These are phyloP conservation scores for Ophiocordyceps unilateralis DNA, from an alignment of 2,329 filamentous ascomycete species.

Conservation along the genomic window DNA sequence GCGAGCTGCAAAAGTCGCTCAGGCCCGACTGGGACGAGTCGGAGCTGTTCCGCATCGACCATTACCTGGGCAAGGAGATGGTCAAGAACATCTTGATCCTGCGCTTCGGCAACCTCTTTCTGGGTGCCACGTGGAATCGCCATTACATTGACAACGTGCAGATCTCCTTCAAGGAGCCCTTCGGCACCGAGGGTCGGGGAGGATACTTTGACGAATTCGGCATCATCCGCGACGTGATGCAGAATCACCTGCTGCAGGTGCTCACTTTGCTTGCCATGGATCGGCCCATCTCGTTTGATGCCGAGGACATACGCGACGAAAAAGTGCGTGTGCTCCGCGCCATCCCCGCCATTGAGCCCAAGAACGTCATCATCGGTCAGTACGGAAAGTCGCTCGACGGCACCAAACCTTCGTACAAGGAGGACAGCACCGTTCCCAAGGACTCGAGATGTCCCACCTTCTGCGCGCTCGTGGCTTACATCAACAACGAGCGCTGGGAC, in stretches of 20 bases:
- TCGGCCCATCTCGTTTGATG: conserved; percentile 91
- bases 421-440: conserved; percentile 95
- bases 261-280: conserved; percentile 96
- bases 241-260: conserved; percentile 96
- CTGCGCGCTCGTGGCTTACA: conserved; percentile 91
- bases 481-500: conserved; percentile 99
- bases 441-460: conserved; percentile 96
- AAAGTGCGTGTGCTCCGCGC: conserved; percentile 91
- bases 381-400: conserved; percentile 94
- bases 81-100: conserved; percentile 99
- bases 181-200: conserved; percentile 92
- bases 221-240: conserved; percentile 99
- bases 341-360: conserved; percentile 90
- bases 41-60: conserved; percentile 97
- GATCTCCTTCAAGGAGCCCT: conserved; percentile 98
- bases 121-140: conserved; percentile 96
- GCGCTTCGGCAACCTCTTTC: conserved; percentile 96
- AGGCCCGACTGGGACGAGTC: conserved; percentile 98
- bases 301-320: conserved; percentile 96
- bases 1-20: conserved; percentile 85
- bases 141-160: conserved; percentile 99
- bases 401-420: conserved; percentile 93
- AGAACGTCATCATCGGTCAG: conserved; percentile 99
- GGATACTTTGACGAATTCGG: conserved; percentile 99
- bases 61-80: conserved; percentile 99